These are phyloP conservation scores for Russula sp. DNA, from an alignment of 768 basidiomycete species.

Conservation along the genomic window DNA sequence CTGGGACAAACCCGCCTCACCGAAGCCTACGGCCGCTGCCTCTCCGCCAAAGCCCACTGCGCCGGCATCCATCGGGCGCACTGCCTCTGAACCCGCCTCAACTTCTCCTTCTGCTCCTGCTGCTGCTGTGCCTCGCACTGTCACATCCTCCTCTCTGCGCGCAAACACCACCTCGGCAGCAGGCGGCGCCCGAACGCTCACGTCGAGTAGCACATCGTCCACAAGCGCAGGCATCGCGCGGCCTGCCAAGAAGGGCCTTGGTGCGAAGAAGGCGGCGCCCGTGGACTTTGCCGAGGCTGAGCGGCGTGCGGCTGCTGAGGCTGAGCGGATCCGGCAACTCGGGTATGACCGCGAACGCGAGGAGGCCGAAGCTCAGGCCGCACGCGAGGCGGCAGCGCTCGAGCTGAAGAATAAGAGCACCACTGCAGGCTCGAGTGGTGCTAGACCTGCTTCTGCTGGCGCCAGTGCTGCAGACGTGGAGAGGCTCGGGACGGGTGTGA, in stretches of 20 bases:
- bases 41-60: constrained; percentile 20
- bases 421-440: constrained; percentile 29
- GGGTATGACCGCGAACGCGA: constrained; percentile 87
- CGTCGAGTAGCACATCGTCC: constrained; percentile 31
- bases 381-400: constrained; percentile 52
- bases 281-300: constrained; percentile 96
- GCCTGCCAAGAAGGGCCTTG: constrained; percentile 67
- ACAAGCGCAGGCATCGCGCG: constrained; percentile 43
- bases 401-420: constrained; percentile 33
- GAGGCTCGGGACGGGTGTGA: constrained; percentile 63
- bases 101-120: constrained; percentile 30
- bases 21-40: constrained; percentile 32
- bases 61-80: constrained; percentile 17
- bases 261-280: constrained; percentile 78
- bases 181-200: constrained; percentile 41
- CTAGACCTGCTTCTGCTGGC: constrained; percentile 31
- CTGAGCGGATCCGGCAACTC: constrained; percentile 84
- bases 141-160: constrained; percentile 58
- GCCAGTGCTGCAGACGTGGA: constrained; percentile 47
- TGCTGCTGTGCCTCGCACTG: constrained; percentile 48
- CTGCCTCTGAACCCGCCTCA: constrained; percentile 14
- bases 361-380: constrained; percentile 72
- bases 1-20: constrained; percentile 76
- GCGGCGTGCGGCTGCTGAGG: constrained; percentile 83
- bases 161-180: constrained; percentile 40